A percentile compares a stretch with the other conserved stretches of the same genome.
Evolutionary conservation across 169 alveolate species (phyloP).

Genomic region (Eimeria praecox): DNA sequence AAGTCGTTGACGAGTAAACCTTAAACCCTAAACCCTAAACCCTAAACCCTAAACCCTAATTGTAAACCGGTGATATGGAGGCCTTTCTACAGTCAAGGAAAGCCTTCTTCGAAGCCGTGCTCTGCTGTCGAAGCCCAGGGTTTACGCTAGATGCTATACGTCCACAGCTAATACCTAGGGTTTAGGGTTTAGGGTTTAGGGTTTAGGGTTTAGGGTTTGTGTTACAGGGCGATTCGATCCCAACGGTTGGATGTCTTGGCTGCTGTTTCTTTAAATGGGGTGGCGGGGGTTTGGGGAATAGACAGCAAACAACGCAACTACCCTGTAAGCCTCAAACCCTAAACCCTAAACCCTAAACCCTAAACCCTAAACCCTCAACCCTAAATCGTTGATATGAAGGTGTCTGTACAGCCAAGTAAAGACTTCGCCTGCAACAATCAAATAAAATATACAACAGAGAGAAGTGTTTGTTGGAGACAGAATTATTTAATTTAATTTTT

Average conservation of each 20-base stretch:
- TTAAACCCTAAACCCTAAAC: slow-evolving; percentile 44
- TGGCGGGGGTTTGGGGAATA: slow-evolving; percentile 11
- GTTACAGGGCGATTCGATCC: neutral
- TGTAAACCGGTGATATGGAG: neutral
- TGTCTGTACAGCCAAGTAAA: too few relatives aligned
- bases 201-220: slow-evolving; percentile 29
- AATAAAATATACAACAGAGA: too few relatives aligned
- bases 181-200: neutral
- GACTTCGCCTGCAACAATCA: too few relatives aligned
- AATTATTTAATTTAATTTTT: too few relatives aligned
- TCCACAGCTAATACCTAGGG: neutral
- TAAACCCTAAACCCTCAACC: neutral
- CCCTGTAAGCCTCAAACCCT: slow-evolving; percentile 11
- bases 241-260: slow-evolving; percentile 33
- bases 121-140: neutral
- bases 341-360: slow-evolving; percentile 58
- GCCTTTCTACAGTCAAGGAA: neutral
- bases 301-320: slow-evolving; percentile 49
- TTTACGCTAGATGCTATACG: too few relatives aligned
- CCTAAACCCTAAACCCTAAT: slow-evolving; percentile 1
- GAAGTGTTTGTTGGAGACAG: neutral
- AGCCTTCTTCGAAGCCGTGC: neutral
- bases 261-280: slow-evolving; percentile 22
- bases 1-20: slow-evolving; percentile 24
- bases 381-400: too few relatives aligned